Base-by-base conservation (phyloP, 805 yeast species). In the Saturnispora hagleri region DNA sequence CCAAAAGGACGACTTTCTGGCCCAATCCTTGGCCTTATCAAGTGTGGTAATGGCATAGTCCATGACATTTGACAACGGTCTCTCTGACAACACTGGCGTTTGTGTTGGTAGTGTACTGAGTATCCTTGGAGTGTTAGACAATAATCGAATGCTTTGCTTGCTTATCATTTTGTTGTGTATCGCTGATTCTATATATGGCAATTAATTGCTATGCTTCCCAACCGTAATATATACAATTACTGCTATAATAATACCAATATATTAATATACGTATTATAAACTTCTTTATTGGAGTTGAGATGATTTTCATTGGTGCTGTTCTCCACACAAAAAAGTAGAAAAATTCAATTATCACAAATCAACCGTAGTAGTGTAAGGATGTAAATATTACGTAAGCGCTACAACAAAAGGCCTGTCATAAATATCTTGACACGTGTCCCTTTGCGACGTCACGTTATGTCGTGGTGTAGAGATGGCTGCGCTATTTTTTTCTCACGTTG, bases 1-100 rank as follows among this genome's bases (percentile, higher is more conserved):
- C 96, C 96, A 87, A 68, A 87, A 87, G 1, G 93, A 85, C 27
- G 95, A 88, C 65, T 86, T 89, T 69, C 95, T 79, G 1, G 91
- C 95, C 96, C 96, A 87, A 72, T 84, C 84, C 57, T 89, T 89
- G 56, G 87, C 79, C 56, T 82, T 82, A 64, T 87, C 96, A 60
- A 87, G 71, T 20, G 90, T 79, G 17, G 95, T 86, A 65, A 87
- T 74, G 2, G 89, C 89, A 61, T 87, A 87, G 69, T 87, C 96
- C 55, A 86, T 69, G 12, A 85, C 82, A 58, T 73, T 78, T 52
- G 74, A 64, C 31, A 79, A 73, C 54, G 79, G 81, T 59, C 79
- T 74, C 65, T 86, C 80, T 27, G 84, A 75, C 62, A 86, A 78
- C 55, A 86, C 77, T 27, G 91, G 89, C 59, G 77, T 76, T 67